phyloP scores from a whole-genome alignment of 441 rosid species.

The Gossypium schwendimanii region DNA sequence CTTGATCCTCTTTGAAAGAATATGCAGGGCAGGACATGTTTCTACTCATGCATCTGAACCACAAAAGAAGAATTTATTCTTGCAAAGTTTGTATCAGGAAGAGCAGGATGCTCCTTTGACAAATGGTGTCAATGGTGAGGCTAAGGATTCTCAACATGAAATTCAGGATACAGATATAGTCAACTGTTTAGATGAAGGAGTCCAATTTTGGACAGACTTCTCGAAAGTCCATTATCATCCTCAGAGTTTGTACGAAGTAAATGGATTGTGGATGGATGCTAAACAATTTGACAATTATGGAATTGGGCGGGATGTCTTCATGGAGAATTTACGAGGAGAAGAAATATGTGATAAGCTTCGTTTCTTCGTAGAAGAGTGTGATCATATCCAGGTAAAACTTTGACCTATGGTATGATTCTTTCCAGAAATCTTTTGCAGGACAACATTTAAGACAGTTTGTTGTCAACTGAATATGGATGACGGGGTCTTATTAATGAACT shows the following conservation, averaged over 20 bases:
- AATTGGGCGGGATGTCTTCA: constrained; percentile 60
- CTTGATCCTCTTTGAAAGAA: constrained; percentile 11
- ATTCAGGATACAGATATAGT: constrained; percentile 65
- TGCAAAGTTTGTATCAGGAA: constrained; percentile 67
- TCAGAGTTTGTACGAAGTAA: constrained; percentile 61
- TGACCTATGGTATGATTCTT: background rate
- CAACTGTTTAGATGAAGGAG: constrained; percentile 50
- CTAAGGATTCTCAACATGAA: constrained; percentile 27
- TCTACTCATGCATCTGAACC: constrained; percentile 52
- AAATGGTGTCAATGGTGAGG: constrained; percentile 17
- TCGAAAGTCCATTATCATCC: constrained; percentile 87
- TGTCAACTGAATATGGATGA: background rate
- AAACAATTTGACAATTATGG: constrained; percentile 69
- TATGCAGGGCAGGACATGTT: constrained; percentile 60
- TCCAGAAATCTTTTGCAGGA: background rate
- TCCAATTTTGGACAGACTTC: constrained; percentile 86
- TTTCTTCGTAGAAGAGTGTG: constrained; percentile 81
- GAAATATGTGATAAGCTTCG: constrained; percentile 77
- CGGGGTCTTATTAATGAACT: background rate
- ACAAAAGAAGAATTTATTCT: constrained; percentile 59
- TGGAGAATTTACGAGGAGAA: constrained; percentile 54
- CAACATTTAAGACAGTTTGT: background rate
- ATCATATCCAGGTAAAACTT: constrained; percentile 66
- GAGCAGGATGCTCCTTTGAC: constrained; percentile 23
- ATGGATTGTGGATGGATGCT: constrained; percentile 54